Percentiles rank a stretch among this genome's conserved stretches.
phyloP scores from a whole-genome alignment of 2,329 filamentous ascomycete species.

The Pseudocercospora ulei region DNA sequence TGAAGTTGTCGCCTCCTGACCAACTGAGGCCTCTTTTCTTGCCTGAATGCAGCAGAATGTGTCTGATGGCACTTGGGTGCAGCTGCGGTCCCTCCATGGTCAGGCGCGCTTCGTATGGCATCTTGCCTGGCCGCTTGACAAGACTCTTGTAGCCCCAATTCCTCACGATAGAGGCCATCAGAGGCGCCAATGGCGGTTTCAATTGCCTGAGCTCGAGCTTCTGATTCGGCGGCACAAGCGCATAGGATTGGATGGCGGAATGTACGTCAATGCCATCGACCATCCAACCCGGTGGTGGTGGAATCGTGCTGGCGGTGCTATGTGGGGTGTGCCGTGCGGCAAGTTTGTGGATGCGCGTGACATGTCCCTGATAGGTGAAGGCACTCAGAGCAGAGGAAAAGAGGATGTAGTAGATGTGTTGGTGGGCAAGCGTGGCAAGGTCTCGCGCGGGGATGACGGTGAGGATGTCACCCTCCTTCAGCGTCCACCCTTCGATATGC shows the following conservation, averaged over 20 bases:
- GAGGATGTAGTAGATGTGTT: slow-evolving; percentile 58
- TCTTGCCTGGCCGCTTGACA: slow-evolving; percentile 25
- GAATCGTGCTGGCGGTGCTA: slow-evolving; percentile 38
- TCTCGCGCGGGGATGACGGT: slow-evolving; percentile 56
- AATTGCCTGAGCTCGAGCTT: slow-evolving; percentile 33
- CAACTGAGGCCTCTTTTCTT: slow-evolving; percentile 26
- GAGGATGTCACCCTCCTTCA: slow-evolving; percentile 46
- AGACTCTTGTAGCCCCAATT: slow-evolving; percentile 31
- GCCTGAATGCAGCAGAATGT: slow-evolving; percentile 26
- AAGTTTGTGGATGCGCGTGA: slow-evolving; percentile 45
- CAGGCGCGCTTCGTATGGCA: slow-evolving; percentile 32
- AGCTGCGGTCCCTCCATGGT: slow-evolving; percentile 33
- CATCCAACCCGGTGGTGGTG: slow-evolving; percentile 38
- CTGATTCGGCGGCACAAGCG: slow-evolving; percentile 42
- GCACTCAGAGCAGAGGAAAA: slow-evolving; percentile 55
- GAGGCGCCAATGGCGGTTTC: slow-evolving; percentile 31
- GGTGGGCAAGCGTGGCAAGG: slow-evolving; percentile 52
- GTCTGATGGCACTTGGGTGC: slow-evolving; percentile 18
- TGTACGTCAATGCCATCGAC: slow-evolving; percentile 43
- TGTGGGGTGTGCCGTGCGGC: slow-evolving; percentile 38
- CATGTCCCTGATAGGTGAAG: slow-evolving; percentile 50
- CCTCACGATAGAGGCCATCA: slow-evolving; percentile 32
- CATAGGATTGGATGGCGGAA: slow-evolving; percentile 40
- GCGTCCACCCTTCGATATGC: slow-evolving; percentile 57
- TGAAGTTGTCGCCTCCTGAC: slow-evolving; percentile 25